Base-by-base conservation (phyloP, 2,329 filamentous ascomycete genomes). In the Lasiodiplodia hormozganensis region DNA sequence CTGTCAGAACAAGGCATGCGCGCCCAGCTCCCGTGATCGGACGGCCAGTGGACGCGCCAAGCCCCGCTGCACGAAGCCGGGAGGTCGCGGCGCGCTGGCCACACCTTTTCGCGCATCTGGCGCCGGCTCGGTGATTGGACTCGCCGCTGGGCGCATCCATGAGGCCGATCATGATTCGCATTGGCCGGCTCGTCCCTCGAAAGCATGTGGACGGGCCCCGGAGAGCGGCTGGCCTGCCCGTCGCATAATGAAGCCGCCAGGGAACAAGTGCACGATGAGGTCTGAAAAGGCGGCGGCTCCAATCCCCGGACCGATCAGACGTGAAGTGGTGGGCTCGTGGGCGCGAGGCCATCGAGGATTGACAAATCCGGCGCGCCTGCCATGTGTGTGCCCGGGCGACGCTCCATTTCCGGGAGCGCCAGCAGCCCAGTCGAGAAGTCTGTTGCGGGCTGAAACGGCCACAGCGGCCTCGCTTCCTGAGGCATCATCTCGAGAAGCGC, bases 131-230 rank as follows among this genome's bases (percentile, higher is more conserved):
- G 62, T 65, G 52, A 65, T 65, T 65, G 51, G 47, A 56, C 65
- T 67, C 25, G 53, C 54, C 54, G 64, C 47, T 56, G 40, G 23
- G 40, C 38, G 64, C 43, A 68, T 62, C 66, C 66, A 68, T 68
- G 66, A 57, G 47, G 66, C 56, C 56, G 56, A 68, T 68, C 66
- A 54, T 62, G 66, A 68, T 62, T 62, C 66, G 57, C 66, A 68
- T 51, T 58, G 56, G 56, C 56, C 66, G 66, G 43, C 66, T 67
- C 65, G 65, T 58, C 52, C 52, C 65, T 67, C 31, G 54, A 58
- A 67, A 67, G 53, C 21, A 18, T 49, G 65, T 58, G 65, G 40
- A 38, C 65, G 65, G 65, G 38, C 65, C 65, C n/a, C 38, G 38
- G 43, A 34, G 53, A 25, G 49, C 65, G 65, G 52, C 65, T 47